Base-by-base conservation (phyloP, 2,329 filamentous ascomycete genomes). In the Neoascochyta sp. region DNA sequence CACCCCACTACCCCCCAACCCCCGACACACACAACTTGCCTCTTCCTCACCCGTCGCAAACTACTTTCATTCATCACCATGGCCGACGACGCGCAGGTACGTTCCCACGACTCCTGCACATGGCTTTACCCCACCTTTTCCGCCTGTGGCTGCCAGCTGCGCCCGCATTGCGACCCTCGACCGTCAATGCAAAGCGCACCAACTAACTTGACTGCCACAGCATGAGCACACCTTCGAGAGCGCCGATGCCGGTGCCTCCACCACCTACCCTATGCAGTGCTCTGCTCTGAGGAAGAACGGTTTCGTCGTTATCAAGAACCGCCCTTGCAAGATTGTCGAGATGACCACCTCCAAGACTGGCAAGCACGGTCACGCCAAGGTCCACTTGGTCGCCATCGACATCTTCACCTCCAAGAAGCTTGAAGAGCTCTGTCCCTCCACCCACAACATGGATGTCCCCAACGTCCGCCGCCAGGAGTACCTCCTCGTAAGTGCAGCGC, bases 291-390 rank as follows among this genome's bases (percentile, higher is more conserved):
- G 92, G 69, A 96, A 98, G 89, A 94, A 93, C 83, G 90, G 92
- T 54, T 83, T 85, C 79, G 92, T 98, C 70, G 83, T 90, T 69
- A 96, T 98, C 76, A 98, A 98, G 83, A 75, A 78, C 73, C 92
- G 92, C 62, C 93, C 92, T 62, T 98, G 92, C 89, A 98, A 96
- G 86, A 98, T 98, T 63, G 86, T 96, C 71, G 92, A 98, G 67
- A 98, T 98, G 93, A 95, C 88, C 57, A 98, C 92, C 76, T 98
- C 92, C 71, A 98, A 98, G 89, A 98, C 92, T 57, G 92, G 92
- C 75, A 98, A 98, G 87, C 92, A 98, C 85, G 92, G 92, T 71
- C 93, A 98, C 86, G 92, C 92, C 75, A 98, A 98, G 83, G 92
- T 98, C 69, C 90, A 98, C 75, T 76, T 98, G 61, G 84, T 95